Evolutionary conservation across 345 rosid species (phyloP).

Genomic region (Microcos paniculata): DNA sequence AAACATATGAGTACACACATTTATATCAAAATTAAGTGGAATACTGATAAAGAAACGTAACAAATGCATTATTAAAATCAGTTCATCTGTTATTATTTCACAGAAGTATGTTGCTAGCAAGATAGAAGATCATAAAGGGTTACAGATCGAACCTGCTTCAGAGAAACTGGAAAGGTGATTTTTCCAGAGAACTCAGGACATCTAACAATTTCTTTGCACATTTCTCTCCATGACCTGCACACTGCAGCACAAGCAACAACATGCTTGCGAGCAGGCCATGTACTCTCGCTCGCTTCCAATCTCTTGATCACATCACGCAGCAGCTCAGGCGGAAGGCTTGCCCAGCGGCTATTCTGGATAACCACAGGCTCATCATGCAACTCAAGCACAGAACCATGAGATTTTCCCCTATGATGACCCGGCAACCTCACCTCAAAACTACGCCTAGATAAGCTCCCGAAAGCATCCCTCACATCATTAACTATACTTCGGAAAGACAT

Average conservation of each 20-base stretch:
- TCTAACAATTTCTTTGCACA: conserved; percentile 86
- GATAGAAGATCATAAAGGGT: conserved; percentile 5
- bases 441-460: conserved; percentile 87
- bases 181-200: conserved; percentile 82
- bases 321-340: conserved; percentile 88
- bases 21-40: not conserved
- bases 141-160: conserved; percentile 65
- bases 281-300: conserved; percentile 81
- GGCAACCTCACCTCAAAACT: conserved; percentile 84
- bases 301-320: conserved; percentile 84
- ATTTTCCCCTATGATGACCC: conserved; percentile 61
- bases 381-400: conserved; percentile 73
- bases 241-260: conserved; percentile 97
- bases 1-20: not conserved
- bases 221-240: conserved; percentile 90
- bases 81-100: not conserved
- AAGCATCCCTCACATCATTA: conserved; percentile 86
- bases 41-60: conserved; percentile 9
- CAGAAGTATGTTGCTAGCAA: not conserved
- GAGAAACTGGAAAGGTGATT: conserved; percentile 88
- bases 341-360: conserved; percentile 77
- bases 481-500: conserved; percentile 96
- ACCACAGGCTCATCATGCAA: conserved; percentile 56
- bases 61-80: not conserved
- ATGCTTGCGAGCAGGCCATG: conserved; percentile 85